A percentile compares a stretch with the other conserved stretches of the same genome.
phyloP scores from a whole-genome alignment of 768 basidiomycete species.

The Ramaria sp. region DNA sequence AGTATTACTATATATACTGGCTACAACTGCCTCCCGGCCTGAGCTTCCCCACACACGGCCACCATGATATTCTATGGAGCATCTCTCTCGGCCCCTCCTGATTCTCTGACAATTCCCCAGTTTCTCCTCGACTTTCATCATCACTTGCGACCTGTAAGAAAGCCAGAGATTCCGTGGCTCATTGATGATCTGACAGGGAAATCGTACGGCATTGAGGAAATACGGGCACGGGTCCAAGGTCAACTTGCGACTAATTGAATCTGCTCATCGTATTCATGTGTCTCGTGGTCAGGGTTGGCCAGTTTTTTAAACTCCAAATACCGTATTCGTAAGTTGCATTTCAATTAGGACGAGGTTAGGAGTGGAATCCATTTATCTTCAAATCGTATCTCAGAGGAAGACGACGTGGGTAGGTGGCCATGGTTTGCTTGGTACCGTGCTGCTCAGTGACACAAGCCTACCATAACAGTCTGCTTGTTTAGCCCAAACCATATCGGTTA shows the following conservation, averaged over 20 bases:
- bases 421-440: constrained; percentile 19
- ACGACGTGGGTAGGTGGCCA: constrained; percentile 17
- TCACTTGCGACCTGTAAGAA: constrained; percentile 35
- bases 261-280: neutral
- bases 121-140: constrained; percentile 45
- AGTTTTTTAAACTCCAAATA: neutral
- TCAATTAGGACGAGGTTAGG: too few species aligned
- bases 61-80: constrained; percentile 4
- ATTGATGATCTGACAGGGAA: constrained; percentile 46
- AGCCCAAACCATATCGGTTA: constrained; percentile 59
- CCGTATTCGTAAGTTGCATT: neutral
- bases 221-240: constrained; percentile 10
- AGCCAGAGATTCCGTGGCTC: constrained; percentile 39
- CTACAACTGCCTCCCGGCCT: neutral
- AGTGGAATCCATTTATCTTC: neutral
- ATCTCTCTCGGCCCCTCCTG: constrained; percentile 13
- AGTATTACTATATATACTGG: too few species aligned
- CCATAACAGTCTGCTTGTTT: constrained; percentile 42
- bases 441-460: neutral
- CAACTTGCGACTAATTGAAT: neutral
- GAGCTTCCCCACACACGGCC: neutral
- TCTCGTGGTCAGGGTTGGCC: neutral
- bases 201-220: constrained; percentile 27
- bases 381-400: constrained; percentile 2
- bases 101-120: constrained; percentile 54